Evolutionary conservation across 2,329 filamentous ascomycete genomes (phyloP), one percentile per base, ranked within the genome.

Genomic region (Verticillium isaacii): DNA sequence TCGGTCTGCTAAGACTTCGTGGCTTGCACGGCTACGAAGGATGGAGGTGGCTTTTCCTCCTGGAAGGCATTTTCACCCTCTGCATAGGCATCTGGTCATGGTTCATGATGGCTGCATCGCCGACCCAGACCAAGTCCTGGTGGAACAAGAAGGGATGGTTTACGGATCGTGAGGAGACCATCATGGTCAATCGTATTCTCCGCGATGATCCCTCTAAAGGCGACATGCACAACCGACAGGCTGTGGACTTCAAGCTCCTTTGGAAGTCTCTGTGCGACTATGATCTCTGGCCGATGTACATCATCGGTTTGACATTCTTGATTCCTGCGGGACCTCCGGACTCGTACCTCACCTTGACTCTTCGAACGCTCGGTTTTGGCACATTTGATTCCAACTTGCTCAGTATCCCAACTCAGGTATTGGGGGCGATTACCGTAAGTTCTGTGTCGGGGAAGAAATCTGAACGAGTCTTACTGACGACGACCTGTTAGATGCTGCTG

Each of bases 151-250:
- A 78, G 37, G 77, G 81, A 5, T 87, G 85, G 84, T 86, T 86
- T 72, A 81, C 70, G n/a, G 79, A 81, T 58, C 77, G 68, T 12
- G 83, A 86, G 66, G 80, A 85, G 62, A 73, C 74, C 32, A 87
- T 87, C 60, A 77, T 87, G 19, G 83, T 86, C n/a, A 88, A 86
- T 62, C 77, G 86, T 0, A 69, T 78, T 2, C 68, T 78, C 12
- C 80, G 85, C 2, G 85, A 88, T 56, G 85, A 86, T 61, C 84
- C 84, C 0, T 77, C 77, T 19, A 85, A 84, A 68, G 81, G 80
- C 41, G 78, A 80, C 58, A 85, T 87, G 81, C 82, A 86, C 67
- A 86, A 86, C 62, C 79, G 84, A 6, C 77, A 86, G 68, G 79
- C 79, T 0, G 74, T 87, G n/a, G 81, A 79, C 0, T 72, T 75